Percentiles rank a stretch among this genome's conserved stretches.
Conservation (phyloP, 257 asterid genomes). For the Osmanthus fragrans region DNA sequence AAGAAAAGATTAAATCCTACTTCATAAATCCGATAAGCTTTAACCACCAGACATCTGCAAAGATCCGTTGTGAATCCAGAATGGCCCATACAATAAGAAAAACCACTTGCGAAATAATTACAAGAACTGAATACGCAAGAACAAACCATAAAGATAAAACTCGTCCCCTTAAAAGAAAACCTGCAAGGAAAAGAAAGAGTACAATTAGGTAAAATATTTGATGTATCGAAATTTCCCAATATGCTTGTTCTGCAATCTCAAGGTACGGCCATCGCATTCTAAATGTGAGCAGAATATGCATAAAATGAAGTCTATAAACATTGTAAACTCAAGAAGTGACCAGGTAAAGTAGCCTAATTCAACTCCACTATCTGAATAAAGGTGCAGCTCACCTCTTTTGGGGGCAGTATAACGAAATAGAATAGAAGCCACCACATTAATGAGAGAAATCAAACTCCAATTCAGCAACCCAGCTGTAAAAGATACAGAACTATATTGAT, state of each 20-base stretch:
- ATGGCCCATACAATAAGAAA: conserved; percentile 49
- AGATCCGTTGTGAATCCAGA: conserved; percentile 47
- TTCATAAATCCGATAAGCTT: conserved; percentile 68
- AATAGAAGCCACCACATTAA: conserved; percentile 71
- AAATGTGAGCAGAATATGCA: conserved; percentile 10
- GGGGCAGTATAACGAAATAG: conserved; percentile 59
- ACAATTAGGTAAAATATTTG: conserved; percentile 12
- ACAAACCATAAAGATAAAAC: conserved; percentile 62
- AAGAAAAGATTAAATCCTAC: conserved; percentile 39
- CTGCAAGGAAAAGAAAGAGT: conserved; percentile 36
- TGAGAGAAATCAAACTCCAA: conserved; percentile 78
- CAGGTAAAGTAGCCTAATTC: conserved; percentile 20
- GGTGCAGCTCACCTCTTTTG: conserved; percentile 56
- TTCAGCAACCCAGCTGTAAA: conserved; percentile 72
- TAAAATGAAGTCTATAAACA: conserved; percentile 7
- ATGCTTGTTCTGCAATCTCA: conserved; percentile 3
- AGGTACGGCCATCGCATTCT: not conserved
- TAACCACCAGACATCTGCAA: conserved; percentile 72
- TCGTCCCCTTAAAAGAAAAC: conserved; percentile 62
- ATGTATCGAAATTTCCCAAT: not conserved
- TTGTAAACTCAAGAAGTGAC: conserved; percentile 2
- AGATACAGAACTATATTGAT: not conserved
- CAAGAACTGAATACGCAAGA: conserved; percentile 49
- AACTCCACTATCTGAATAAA: conserved; percentile 20
- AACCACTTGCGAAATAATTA: conserved; percentile 49